phyloP scores from a whole-genome alignment of 2,329 filamentous ascomycete species.

The Aspergillus neoniger region DNA sequence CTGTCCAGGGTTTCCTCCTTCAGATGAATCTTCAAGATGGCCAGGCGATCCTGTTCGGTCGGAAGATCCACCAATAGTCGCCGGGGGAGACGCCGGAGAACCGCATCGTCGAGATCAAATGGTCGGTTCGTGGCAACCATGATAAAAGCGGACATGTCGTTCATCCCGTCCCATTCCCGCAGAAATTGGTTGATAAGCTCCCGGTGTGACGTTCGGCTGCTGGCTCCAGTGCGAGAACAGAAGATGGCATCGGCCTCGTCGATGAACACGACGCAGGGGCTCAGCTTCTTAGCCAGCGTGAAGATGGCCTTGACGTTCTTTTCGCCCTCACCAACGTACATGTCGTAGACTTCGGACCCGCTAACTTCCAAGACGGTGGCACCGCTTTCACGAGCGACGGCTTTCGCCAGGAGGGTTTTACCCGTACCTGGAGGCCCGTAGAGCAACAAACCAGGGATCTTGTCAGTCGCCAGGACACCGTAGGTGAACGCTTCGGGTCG shows the following conservation, averaged over 20 bases:
- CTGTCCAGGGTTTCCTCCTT: conserved; percentile 48
- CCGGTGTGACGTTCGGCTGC: conserved; percentile 70
- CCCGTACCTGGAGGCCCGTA: conserved; percentile 81
- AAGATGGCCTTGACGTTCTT: conserved; percentile 96
- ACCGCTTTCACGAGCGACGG: conserved; percentile 65
- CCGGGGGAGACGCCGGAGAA: conserved; percentile 53
- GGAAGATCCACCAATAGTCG: conserved; percentile 54
- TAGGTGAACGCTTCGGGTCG: conserved; percentile 96
- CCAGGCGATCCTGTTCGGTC: conserved; percentile 45
- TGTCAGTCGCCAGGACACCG: conserved; percentile 85
- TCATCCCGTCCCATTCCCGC: conserved; percentile 94
- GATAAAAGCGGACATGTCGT: conserved; percentile 81
- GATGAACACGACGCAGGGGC: conserved; percentile 92
- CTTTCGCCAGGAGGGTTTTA: conserved; percentile 63
- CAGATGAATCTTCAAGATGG: conserved; percentile 54
- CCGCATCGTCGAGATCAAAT: conserved; percentile 77
- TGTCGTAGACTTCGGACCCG: conserved; percentile 90
- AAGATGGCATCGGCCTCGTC: conserved; percentile 96
- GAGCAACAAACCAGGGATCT: conserved; percentile 83
- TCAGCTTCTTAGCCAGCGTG: conserved; percentile 83
- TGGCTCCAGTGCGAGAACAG: conserved; percentile 66
- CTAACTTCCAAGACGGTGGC: conserved; percentile 79
- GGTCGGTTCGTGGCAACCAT: conserved; percentile 98
- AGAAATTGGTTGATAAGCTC: conserved; percentile 97
- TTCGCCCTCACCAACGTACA: conserved; percentile 93